These are phyloP conservation scores for Suhomyces canberraensis DNA, from an alignment of 805 yeast genomes.

Conservation along the genomic window DNA sequence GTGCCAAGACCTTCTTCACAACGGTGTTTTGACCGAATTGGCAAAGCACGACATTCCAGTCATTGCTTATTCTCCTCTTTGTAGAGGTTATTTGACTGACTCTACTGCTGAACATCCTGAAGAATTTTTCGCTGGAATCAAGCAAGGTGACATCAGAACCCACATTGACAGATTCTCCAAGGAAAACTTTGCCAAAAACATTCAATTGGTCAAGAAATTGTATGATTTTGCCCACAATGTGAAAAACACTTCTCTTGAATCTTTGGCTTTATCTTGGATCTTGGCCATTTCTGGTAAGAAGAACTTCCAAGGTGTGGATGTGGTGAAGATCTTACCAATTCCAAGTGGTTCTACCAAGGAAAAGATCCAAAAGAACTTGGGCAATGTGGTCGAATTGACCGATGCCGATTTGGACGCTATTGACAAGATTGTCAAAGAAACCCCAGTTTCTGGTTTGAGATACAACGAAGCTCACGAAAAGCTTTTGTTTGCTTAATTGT, in stretches of 20 bases:
- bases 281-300: constrained; percentile 66
- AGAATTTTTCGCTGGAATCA: constrained; percentile 70
- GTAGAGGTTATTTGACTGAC: constrained; percentile 21
- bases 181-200: constrained; percentile 56
- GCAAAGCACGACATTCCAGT: constrained; percentile 60
- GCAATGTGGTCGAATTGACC: constrained; percentile 41
- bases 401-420: constrained; percentile 58
- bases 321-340: constrained; percentile 67
- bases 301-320: constrained; percentile 39
- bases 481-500: constrained; percentile 3
- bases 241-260: constrained; percentile 56
- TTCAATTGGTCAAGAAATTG: constrained; percentile 46
- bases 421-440: constrained; percentile 39
- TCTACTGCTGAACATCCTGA: constrained; percentile 12
- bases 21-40: constrained; percentile 63
- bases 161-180: constrained; percentile 55
- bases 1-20: constrained; percentile 52
- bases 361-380: constrained; percentile 62
- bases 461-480: constrained; percentile 32
- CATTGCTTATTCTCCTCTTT: constrained; percentile 80
- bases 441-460: constrained; percentile 56
- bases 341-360: constrained; percentile 67
- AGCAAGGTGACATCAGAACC: constrained; percentile 53
- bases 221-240: constrained; percentile 46
- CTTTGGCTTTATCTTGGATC: constrained; percentile 38